Evolutionary conservation across 169 alveolate species (phyloP).

Genomic region (Perkinsus olseni): DNA sequence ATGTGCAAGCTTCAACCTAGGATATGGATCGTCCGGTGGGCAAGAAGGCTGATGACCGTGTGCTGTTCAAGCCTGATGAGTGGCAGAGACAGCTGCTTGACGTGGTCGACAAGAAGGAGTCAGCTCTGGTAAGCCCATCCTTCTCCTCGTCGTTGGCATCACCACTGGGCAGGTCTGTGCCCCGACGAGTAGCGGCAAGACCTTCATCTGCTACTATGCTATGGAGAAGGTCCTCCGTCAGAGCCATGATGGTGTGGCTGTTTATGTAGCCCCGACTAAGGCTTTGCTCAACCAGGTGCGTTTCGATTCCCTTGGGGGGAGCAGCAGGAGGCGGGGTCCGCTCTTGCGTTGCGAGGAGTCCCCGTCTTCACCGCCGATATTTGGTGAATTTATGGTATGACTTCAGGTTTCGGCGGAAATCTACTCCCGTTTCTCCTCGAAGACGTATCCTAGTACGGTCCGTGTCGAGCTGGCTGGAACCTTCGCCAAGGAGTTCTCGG

Average conservation of each 20-base stretch:
- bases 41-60: slow-evolving; percentile 67
- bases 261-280: slow-evolving; percentile 77
- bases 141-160: slow-evolving; percentile 10
- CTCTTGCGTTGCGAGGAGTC: no score
- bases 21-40: slow-evolving; percentile 65
- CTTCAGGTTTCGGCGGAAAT: slow-evolving; percentile 68
- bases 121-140: not conserved
- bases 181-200: slow-evolving; percentile 84
- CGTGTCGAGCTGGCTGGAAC: not conserved
- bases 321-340: no score
- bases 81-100: slow-evolving; percentile 77
- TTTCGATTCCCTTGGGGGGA: not conserved
- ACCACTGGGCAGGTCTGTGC: slow-evolving; percentile 67
- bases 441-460: slow-evolving; percentile 48
- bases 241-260: slow-evolving; percentile 72
- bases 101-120: slow-evolving; percentile 50
- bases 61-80: slow-evolving; percentile 74
- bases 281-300: slow-evolving; percentile 72
- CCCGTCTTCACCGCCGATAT: not conserved
- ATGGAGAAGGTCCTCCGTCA: slow-evolving; percentile 70
- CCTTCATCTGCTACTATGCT: slow-evolving; percentile 81
- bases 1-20: not conserved
- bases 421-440: slow-evolving; percentile 73
- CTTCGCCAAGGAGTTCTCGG: not conserved
- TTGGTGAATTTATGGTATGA: not conserved